A percentile compares a stretch with the other conserved stretches of the same genome.
These are phyloP conservation scores for Zasmidium cellare DNA, from an alignment of 2,329 filamentous ascomycete genomes.

Conservation along the genomic window DNA sequence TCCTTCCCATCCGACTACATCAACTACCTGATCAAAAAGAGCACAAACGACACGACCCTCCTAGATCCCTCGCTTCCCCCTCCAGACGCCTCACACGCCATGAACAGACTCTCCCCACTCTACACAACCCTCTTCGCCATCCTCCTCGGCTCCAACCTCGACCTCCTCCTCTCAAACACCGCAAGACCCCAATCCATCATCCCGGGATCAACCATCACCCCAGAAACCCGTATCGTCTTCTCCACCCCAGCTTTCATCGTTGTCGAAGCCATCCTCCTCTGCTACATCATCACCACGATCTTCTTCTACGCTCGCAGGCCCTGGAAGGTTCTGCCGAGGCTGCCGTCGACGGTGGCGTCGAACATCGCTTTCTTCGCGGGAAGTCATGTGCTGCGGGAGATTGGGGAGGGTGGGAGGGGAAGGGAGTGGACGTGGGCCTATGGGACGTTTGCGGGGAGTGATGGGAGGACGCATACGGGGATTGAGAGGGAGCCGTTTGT, in stretches of 20 bases:
- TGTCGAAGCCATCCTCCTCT: conserved; percentile 43
- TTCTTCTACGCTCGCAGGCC: conserved; percentile 46
- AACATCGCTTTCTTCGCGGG: conserved; percentile 51
- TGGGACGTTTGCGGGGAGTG: conserved; percentile 51
- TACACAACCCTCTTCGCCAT: conserved; percentile 46
- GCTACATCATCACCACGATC: conserved; percentile 47
- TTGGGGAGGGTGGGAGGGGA: conserved; percentile 2
- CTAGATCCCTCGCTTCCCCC: conserved; percentile 38
- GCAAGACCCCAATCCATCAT: background rate
- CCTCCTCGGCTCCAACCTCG: conserved; percentile 44
- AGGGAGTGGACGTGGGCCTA: conserved; percentile 44
- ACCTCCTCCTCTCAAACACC: conserved; percentile 37
- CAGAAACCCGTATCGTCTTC: conserved; percentile 51
- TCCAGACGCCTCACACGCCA: conserved; percentile 35
- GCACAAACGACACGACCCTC: conserved; percentile 31
- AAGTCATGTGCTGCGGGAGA: conserved; percentile 40
- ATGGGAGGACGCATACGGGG: conserved; percentile 51
- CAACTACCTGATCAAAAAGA: conserved; percentile 47
- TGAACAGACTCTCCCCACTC: conserved; percentile 24
- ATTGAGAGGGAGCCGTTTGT: conserved; percentile 52
- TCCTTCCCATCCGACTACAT: conserved; percentile 46
- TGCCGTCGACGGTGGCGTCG: conserved; percentile 55
- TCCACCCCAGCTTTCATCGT: conserved; percentile 49
- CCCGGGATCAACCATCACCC: conserved; percentile 16
- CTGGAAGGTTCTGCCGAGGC: conserved; percentile 47